A percentile compares a stretch with the other conserved stretches of the same genome.
phyloP scores from a whole-genome alignment of 495 filamentous ascomycete genomes.

The Letharia columbiana region DNA sequence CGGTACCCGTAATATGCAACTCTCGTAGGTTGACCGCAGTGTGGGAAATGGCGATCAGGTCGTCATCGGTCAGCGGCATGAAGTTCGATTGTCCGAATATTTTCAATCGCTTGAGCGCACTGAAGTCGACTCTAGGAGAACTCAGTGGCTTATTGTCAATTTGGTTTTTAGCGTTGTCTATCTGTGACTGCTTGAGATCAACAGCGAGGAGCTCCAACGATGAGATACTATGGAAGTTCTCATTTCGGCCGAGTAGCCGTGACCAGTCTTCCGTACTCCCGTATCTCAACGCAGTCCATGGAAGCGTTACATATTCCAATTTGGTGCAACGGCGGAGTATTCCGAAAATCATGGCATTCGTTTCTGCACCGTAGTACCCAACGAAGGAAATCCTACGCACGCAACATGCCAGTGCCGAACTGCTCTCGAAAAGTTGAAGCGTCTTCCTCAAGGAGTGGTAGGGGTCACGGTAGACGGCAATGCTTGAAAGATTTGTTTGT shows the following conservation, averaged over 20 bases:
- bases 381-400: slow-evolving; percentile 48
- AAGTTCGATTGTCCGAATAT: slow-evolving; percentile 45
- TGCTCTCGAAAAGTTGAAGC: slow-evolving; percentile 34
- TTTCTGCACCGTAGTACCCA: slow-evolving; percentile 43
- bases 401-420: slow-evolving; percentile 36
- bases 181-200: slow-evolving; percentile 35
- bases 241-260: slow-evolving; percentile 28
- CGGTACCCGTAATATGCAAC: slow-evolving; percentile 44
- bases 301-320: slow-evolving; percentile 38
- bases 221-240: slow-evolving; percentile 30
- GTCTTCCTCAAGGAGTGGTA: slow-evolving; percentile 40
- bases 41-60: slow-evolving; percentile 39
- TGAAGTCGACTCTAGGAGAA: slow-evolving; percentile 35
- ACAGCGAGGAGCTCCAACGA: slow-evolving; percentile 44
- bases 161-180: slow-evolving; percentile 21
- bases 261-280: slow-evolving; percentile 38
- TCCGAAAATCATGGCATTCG: slow-evolving; percentile 36
- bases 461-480: slow-evolving; percentile 45
- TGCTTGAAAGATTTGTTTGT: slow-evolving; percentile 32
- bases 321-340: slow-evolving; percentile 36
- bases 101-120: slow-evolving; percentile 40
- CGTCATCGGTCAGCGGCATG: slow-evolving; percentile 42
- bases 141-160: slow-evolving; percentile 27
- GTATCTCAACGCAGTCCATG: slow-evolving; percentile 45
- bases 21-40: slow-evolving; percentile 43